phyloP scores from a whole-genome alignment of 2,329 filamentous ascomycete species.

The Colletotrichum magnum region DNA sequence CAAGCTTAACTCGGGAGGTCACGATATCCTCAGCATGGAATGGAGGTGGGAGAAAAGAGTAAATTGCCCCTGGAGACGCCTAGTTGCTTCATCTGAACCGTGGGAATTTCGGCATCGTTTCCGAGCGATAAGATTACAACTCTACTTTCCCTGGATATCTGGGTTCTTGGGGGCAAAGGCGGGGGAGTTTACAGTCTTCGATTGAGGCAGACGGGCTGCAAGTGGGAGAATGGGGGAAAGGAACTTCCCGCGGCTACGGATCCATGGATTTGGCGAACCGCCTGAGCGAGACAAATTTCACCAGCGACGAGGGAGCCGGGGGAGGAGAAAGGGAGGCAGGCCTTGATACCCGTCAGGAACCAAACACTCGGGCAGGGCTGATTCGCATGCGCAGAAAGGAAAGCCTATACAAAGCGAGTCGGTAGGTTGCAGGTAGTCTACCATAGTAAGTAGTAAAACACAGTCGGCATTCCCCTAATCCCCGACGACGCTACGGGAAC shows the following conservation, averaged over 20 bases:
- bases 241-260: no score
- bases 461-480: conserved; percentile 5
- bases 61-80: neutral
- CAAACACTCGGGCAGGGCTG: no score
- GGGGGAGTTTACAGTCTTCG: neutral
- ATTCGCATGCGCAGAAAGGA: no score
- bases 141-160: neutral
- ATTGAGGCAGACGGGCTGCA: neutral
- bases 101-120: neutral
- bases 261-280: no score
- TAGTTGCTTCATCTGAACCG: neutral
- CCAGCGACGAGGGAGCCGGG: no score
- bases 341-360: no score
- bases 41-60: neutral
- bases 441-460: conserved; percentile 7
- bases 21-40: no score
- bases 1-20: neutral
- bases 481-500: neutral
- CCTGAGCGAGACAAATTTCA: no score
- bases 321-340: no score
- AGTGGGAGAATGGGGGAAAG: no score
- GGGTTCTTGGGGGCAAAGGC: neutral
- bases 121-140: neutral
- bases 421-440: no score
- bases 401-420: no score